Conservation (phyloP, 176 grass and related monocot species). For the Cymbopogon citratus region DNA sequence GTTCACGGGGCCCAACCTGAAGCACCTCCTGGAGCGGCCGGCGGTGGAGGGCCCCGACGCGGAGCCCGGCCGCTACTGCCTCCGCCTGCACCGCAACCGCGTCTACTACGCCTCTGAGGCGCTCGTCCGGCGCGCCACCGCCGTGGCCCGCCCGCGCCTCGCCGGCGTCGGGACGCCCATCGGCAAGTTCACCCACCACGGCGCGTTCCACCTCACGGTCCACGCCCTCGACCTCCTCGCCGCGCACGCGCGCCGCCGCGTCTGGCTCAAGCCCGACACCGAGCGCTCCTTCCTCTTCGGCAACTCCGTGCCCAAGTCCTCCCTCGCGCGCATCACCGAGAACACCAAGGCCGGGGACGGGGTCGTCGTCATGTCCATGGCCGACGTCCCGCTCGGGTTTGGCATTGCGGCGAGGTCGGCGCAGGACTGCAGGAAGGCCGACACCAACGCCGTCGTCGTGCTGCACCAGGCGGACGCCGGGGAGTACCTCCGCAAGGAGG, state of each 20-base stretch:
- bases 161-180: conserved; percentile 63
- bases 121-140: conserved; percentile 62
- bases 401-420: conserved; percentile 61
- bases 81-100: conserved; percentile 87
- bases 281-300: conserved; percentile 87
- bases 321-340: conserved; percentile 83
- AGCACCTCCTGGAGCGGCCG: conserved; percentile 71
- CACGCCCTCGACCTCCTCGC: conserved; percentile 85
- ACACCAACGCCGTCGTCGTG: conserved; percentile 69
- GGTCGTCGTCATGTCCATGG: conserved; percentile 79
- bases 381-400: conserved; percentile 76
- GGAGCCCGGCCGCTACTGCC: conserved; percentile 62
- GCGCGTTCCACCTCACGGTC: conserved; percentile 76
- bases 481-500: conserved; percentile 78
- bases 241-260: conserved; percentile 73
- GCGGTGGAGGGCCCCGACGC: conserved; percentile 58
- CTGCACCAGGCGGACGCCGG: conserved; percentile 70
- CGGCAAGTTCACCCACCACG: conserved; percentile 82
- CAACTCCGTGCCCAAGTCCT: conserved; percentile 80
- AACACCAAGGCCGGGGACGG: conserved; percentile 69
- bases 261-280: conserved; percentile 85
- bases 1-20: conserved; percentile 80
- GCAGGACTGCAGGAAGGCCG: conserved; percentile 82
- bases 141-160: conserved; percentile 55
- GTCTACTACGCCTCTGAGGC: conserved; percentile 79